Conservation (phyloP, 2,329 filamentous ascomycete species). For the Aspergillus sp. region DNA sequence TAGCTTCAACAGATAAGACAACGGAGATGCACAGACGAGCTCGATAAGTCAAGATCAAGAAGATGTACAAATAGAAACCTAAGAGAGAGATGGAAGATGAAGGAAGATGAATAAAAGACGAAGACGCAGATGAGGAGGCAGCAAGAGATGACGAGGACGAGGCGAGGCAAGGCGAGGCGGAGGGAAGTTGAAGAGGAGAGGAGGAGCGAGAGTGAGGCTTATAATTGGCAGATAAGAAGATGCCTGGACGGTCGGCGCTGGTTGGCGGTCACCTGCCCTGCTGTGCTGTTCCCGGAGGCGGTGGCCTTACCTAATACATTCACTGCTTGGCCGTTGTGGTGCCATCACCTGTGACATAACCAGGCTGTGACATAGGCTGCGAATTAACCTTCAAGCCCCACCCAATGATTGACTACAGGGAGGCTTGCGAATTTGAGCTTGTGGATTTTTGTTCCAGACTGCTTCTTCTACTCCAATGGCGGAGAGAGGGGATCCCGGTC, state of each 20-base stretch:
- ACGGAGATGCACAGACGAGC: constrained; percentile 5
- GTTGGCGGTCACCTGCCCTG: constrained; percentile 13
- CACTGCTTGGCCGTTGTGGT: background rate
- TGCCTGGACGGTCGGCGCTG: constrained; percentile 8
- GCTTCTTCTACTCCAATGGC: background rate
- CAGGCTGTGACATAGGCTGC: background rate
- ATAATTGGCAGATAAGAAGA: constrained; percentile 17
- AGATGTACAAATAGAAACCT: constrained; percentile 3
- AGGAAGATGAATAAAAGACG: constrained; percentile 13
- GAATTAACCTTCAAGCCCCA: background rate
- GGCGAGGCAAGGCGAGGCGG: constrained; percentile 8
- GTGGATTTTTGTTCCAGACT: background rate
- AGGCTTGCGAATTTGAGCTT: background rate
- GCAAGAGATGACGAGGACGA: constrained; percentile 17
- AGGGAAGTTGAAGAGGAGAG: constrained; percentile 18
- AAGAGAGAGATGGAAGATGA: background rate
- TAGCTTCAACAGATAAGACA: constrained; percentile 11
- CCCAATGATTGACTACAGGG: background rate
- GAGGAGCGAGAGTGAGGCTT: constrained; percentile 17
- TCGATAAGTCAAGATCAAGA: background rate
- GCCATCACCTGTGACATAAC: background rate
- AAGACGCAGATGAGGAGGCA: constrained; percentile 11
- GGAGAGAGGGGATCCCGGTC: constrained; percentile 6
- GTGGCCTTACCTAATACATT: constrained; percentile 15
- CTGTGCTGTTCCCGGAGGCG: constrained; percentile 26